These are phyloP conservation scores for Rhododendron henanense DNA, from an alignment of 148 eudicot genomes.

Conservation along the genomic window DNA sequence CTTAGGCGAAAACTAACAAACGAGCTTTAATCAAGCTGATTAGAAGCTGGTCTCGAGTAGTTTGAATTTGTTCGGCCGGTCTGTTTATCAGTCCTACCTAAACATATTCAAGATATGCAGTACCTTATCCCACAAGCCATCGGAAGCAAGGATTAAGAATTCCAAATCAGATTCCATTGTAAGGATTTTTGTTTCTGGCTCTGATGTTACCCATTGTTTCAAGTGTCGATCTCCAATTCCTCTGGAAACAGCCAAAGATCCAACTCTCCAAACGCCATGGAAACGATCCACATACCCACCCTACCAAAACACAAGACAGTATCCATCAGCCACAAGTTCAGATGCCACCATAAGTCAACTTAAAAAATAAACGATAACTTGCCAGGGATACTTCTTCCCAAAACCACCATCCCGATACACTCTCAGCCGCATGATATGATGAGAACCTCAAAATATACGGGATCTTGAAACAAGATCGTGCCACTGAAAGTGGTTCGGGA, in stretches of 20 bases:
- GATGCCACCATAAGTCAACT: not conserved
- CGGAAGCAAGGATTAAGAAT: slow-evolving; percentile 67
- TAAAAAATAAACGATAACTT: not conserved
- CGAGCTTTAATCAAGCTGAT: not conserved
- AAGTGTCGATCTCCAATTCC: slow-evolving; percentile 54
- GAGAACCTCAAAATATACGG: not conserved
- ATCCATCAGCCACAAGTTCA: not conserved
- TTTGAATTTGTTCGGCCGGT: not conserved
- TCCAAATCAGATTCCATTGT: slow-evolving; percentile 34
- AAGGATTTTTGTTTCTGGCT: slow-evolving; percentile 45
- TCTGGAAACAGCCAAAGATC: slow-evolving; percentile 63
- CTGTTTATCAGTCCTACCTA: not conserved
- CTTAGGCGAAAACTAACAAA: not conserved
- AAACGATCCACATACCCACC: slow-evolving; percentile 63
- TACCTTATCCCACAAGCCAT: slow-evolving; percentile 70
- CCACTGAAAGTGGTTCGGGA: not conserved
- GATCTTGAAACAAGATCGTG: not conserved
- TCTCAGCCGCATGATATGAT: not conserved
- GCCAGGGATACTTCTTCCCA: not conserved
- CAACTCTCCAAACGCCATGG: slow-evolving; percentile 61
- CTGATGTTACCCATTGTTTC: slow-evolving; percentile 58
- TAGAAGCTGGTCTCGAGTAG: not conserved
- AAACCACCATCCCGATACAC: not conserved
- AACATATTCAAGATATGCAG: not conserved
- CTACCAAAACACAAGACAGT: slow-evolving; percentile 13